Base-by-base conservation (phyloP, 2,329 filamentous ascomycete genomes). In the Mollisia scopiformis region DNA sequence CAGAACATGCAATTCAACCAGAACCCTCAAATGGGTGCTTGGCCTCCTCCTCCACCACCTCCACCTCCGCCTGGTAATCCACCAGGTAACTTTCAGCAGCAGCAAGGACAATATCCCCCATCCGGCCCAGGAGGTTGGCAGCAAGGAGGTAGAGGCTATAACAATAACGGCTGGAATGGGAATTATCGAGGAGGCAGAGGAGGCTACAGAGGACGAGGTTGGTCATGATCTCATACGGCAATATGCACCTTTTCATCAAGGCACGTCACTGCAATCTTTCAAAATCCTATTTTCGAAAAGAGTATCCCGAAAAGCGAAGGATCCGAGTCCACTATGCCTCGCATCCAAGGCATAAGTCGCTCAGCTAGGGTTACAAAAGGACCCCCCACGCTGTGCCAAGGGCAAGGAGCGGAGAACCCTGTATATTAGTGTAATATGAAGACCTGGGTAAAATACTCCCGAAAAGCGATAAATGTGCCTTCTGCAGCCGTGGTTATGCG, bases 91-190 rank as follows among this genome's bases (percentile, higher is more conserved):
- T 62, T 58, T 43, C 64, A 65, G 50, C 55, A 63, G 23, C 61
- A 55, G n/a, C 47, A 56, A 35, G 41, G 43, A 27, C 53, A 56
- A 30, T 65, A 63, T 52, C 59, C 64, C 31, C 63, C 66, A 7
- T 49, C 60, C 46, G 69, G 65, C 14, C 65, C 68, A 16, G 65
- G 63, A 39, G 64, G 64, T 16, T 73, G 70, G 70, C 69, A 71
- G 46, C 63, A 61, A 35, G 54, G 55, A 51, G 62, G 68, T 23
- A 62, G 68, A 64, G 67, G 66, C 27, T 67, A 67, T 41, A 62
- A 63, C 49, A 68, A 61, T 19, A 65, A 63, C 57, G 68, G 62
- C 57, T 70, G 68, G 68, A 69, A 70, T 39, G 65, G 65, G 46
- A 51, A 43, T 10, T 59, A 46, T 30, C 57, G 70, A 51, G 66